Conservation (phyloP, 106 monocot species). For the Agapanthus africanus region DNA sequence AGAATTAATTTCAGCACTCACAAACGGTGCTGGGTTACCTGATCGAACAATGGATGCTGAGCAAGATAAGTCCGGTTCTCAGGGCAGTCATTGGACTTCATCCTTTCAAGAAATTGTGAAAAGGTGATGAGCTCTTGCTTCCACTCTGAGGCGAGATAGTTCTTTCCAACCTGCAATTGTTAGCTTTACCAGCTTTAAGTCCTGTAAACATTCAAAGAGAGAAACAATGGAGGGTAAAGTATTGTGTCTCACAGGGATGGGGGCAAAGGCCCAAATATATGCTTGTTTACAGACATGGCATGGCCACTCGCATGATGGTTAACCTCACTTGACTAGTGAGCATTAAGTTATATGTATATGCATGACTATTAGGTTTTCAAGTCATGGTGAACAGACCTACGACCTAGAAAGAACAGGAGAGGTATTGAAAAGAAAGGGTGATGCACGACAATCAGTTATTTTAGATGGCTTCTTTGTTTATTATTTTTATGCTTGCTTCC, state of each 20-base stretch:
- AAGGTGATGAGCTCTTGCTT: slow-evolving; percentile 96
- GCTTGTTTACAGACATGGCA: neutral
- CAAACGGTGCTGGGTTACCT: slow-evolving; percentile 34
- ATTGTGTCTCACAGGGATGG: neutral
- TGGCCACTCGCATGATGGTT: neutral
- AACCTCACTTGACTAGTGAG: neutral
- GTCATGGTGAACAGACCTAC: neutral
- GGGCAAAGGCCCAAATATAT: neutral
- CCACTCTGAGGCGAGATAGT: slow-evolving; percentile 80
- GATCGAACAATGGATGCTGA: slow-evolving; percentile 94
- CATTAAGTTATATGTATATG: no score
- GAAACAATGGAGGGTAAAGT: slow-evolving; percentile 1
- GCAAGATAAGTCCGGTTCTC: slow-evolving; percentile 72
- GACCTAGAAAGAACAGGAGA: neutral
- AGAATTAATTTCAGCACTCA: neutral
- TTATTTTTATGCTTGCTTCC: no score
- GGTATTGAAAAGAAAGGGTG: neutral
- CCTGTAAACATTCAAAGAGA: neutral
- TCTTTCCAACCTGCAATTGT: slow-evolving; percentile 75
- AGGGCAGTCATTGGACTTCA: slow-evolving; percentile 32
- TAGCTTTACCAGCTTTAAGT: slow-evolving; percentile 7
- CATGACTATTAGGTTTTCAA: neutral
- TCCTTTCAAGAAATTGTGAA: slow-evolving; percentile 83
- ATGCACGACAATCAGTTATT: no score
- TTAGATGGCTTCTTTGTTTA: no score